Conservation (phyloP, 176 grass and related monocot genomes). For the Triticum aestivum region DNA sequence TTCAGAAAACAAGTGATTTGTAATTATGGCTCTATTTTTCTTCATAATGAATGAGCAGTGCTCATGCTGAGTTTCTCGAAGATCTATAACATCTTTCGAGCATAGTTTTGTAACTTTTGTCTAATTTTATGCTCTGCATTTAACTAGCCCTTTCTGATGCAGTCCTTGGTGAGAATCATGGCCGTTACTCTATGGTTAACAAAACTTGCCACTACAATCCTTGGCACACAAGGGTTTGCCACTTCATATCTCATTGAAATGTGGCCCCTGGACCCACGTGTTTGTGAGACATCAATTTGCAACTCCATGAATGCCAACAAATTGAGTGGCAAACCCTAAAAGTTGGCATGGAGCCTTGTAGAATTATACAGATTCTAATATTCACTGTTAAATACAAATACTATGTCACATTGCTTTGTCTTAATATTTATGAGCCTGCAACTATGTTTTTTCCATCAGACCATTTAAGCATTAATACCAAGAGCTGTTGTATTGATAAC, state of each 20-base stretch:
- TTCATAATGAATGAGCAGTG: background rate
- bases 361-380: background rate
- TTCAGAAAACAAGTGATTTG: background rate
- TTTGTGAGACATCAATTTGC: background rate
- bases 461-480: background rate
- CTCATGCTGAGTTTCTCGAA: background rate
- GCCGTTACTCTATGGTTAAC: background rate
- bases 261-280: background rate
- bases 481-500: slow-evolving; percentile 4
- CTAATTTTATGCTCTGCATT: background rate
- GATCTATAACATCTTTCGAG: background rate
- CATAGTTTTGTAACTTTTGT: background rate
- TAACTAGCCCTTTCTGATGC: slow-evolving; percentile 9
- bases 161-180: slow-evolving; percentile 3
- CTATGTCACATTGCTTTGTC: background rate
- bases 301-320: background rate
- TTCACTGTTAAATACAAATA: background rate
- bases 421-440: slow-evolving; percentile 1
- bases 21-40: background rate
- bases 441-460: background rate
- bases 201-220: background rate
- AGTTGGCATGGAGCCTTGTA: background rate
- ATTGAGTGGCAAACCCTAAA: background rate
- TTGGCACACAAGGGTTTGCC: background rate
- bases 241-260: background rate